Conservation (phyloP, 345 rosid species). For the Lenwebbia sp. region DNA sequence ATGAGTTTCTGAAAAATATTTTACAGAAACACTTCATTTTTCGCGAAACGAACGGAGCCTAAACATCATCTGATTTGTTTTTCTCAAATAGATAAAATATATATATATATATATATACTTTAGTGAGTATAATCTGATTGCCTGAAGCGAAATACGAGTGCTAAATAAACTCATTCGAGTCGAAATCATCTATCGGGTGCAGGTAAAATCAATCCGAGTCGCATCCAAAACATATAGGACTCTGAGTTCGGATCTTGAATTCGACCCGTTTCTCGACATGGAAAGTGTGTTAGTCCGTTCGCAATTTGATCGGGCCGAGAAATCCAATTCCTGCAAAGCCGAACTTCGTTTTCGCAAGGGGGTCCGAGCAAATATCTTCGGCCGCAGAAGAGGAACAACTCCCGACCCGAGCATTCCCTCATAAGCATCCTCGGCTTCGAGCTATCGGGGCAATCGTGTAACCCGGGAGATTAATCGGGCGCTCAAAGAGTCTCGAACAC, state of each 20-base stretch:
- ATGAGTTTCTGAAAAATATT: no score
- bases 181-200: rapidly evolving
- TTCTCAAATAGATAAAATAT: not conserved
- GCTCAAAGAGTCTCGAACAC: not conserved
- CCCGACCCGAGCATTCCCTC: not conserved
- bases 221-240: not conserved
- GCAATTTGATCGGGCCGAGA: not conserved
- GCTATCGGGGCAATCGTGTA: not conserved
- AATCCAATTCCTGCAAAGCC: not conserved
- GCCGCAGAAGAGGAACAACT: not conserved
- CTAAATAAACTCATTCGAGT: not conserved
- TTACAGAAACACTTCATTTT: no score
- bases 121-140: rapidly evolving
- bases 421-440: not conserved
- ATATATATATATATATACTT: no score
- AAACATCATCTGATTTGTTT: not conserved
- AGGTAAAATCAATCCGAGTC: not conserved
- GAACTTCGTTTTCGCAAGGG: rapidly evolving
- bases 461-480: not conserved
- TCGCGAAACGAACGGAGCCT: no score
- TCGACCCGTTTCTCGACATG: not conserved
- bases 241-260: not conserved
- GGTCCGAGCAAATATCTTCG: not conserved
- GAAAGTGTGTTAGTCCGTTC: not conserved
- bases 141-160: not conserved